Base-by-base conservation (phyloP, 345 rosid species). In the Punica granatum region DNA sequence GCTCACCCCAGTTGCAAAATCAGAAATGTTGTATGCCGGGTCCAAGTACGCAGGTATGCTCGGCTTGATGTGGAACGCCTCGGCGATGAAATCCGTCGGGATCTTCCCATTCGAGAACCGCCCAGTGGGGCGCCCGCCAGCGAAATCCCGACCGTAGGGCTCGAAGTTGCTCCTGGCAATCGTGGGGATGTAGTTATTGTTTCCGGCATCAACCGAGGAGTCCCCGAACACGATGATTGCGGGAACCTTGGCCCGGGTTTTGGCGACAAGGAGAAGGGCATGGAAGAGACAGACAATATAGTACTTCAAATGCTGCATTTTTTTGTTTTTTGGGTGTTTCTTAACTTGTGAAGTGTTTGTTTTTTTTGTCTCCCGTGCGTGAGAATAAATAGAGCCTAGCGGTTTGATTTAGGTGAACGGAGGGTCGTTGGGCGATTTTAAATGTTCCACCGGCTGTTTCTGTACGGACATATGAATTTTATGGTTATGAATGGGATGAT, bases 201-300 rank as follows among this genome's bases (percentile, higher is more conserved):
- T 85, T 26, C 89, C 88, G 8, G 88, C 77, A 59, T 87, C 89
- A 5, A 85, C 88, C 13, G 88, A 76, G 14, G 92, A 87, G 75
- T 85, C 92, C 18, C 89, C 89, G 34, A 87, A 87, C 73, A 83
- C 89, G 25, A 87, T 83, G 62, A 83, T 59, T 42, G 88, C 89
- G 21, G 89, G 86, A 44, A 81, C 75, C 67, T 76, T 73, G 31
- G 80, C 84, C 36, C 69, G 68, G 53, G 76, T 32, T 33, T 60
- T 26, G 36, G 66, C 23, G 6, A 64, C 46, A 18, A 63, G 11
- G 60, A 64, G 32, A 11, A 60, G 51, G 37, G n/a, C 30, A 32
- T 42, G 70, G 25, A 67, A 34, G 70, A 66, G 39, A 16, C 44
- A 59, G 26, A 46, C 28, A 32, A 71, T 3, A 65, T n/a, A 39